Base-by-base conservation (phyloP, 1,284 basidiomycete species). In the Heterobasidion parviporum region DNA sequence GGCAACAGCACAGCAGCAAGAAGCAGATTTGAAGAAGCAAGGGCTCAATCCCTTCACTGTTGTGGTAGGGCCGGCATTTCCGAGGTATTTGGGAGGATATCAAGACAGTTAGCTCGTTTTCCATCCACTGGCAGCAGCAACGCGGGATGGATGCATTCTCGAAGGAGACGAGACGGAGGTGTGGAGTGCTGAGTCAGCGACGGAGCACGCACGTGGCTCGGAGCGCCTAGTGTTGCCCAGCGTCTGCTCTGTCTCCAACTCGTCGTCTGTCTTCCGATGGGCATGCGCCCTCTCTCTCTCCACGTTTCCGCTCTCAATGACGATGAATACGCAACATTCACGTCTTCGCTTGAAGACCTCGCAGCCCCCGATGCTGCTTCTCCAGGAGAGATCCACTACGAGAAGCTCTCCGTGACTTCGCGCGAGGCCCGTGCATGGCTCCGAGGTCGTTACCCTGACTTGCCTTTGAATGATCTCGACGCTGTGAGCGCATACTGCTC, bases 401-500 rank as follows among this genome's bases (percentile, higher is more conserved):
- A 83, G 57, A 65, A 68, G 41, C 72, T 78, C 56, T 62, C 66
- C 8, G 69, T 88, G 34, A 77, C 80, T 49, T 75, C 81, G 18
- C 77, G 87, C 38, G 87, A 89, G 65, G 81, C 76, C 5, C 72
- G 87, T 43, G 87, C 85, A 8, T 90, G 87, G 87, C 70, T 90
- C 56, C 72, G 84, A 47, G 87, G 87, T 12, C 74, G 86, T 59
- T 89, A 86, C 64, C 69, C 78, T 8, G 70, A 78, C 61, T 64
- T 87, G 4, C 63, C 74, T 9, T 72, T 75, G 1, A 61, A 70
- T n/a, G 74, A 74, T 49, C 78, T 90, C 48, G 88, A 90, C 67
- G 67, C 70, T 62, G 86, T 85, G 61, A 49, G 70, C 26, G 35
- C 45, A 60, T 49, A 50, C 43, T 44, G 18, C 8, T 33, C 18